A percentile compares a stretch with the other conserved stretches of the same genome.
These are phyloP conservation scores for Mortierella sp. DNA, from an alignment of 371 early-diverging fungal species.

Conservation along the genomic window DNA sequence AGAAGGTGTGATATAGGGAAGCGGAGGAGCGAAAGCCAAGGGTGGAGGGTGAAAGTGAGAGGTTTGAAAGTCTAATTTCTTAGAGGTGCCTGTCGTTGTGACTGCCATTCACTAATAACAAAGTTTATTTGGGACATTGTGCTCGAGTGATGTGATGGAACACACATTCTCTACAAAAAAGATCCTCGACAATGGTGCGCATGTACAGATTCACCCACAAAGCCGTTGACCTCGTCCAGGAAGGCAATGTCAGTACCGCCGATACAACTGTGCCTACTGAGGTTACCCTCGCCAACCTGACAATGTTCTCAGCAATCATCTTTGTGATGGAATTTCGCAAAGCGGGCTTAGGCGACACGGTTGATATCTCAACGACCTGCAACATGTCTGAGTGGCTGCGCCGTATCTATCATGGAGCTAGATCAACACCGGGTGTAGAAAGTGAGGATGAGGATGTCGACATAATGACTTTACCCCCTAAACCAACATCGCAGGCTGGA, in stretches of 20 bases:
- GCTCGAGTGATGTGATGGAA: too few relatives aligned
- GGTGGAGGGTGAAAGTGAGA: too few relatives aligned
- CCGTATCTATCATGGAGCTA: constrained; percentile 29
- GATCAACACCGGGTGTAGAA: not conserved
- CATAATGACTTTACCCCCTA: constrained; percentile 21
- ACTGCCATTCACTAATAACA: too few relatives aligned
- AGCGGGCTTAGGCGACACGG: constrained; percentile 29
- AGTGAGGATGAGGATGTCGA: constrained; percentile 22
- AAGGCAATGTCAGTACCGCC: not conserved
- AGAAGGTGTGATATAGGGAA: too few relatives aligned
- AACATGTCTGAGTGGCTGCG: constrained; percentile 53
- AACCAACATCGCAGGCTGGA: constrained; percentile 23
- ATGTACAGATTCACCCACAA: constrained; percentile 46
- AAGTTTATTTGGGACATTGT: too few relatives aligned
- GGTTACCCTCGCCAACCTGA: constrained; percentile 23
- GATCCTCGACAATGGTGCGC: constrained; percentile 16
- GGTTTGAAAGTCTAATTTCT: not conserved
- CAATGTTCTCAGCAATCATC: constrained; percentile 45
- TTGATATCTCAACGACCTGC: constrained; percentile 43
- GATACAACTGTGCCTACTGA: constrained; percentile 15
- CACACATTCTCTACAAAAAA: not conserved
- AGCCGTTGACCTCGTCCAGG: constrained; percentile 12
- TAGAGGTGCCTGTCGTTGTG: not conserved
- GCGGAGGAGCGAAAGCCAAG: too few relatives aligned
- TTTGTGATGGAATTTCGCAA: constrained; percentile 40